Conservation (phyloP, 2,329 filamentous ascomycete species). For the Macrophomina pseudophaseolina region DNA sequence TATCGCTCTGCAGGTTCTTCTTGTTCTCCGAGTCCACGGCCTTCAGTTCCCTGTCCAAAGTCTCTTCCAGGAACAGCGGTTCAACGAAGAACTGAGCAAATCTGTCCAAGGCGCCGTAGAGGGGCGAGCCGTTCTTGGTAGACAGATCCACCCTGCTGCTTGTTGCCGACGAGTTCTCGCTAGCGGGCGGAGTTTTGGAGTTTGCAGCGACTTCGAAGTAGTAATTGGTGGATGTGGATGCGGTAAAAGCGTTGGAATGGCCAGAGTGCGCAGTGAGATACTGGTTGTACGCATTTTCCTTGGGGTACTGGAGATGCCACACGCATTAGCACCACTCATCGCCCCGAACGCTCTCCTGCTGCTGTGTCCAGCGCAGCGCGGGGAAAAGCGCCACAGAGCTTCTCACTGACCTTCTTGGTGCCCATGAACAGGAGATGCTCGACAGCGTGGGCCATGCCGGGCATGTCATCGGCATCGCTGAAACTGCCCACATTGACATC, state of each 20-base stretch:
- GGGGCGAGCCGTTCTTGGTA: conserved; percentile 57
- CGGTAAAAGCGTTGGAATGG: conserved; percentile 93
- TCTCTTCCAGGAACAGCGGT: conserved; percentile 83
- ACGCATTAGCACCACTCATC: conserved; percentile 17
- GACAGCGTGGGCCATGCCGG: conserved; percentile 93
- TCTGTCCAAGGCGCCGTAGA: conserved; percentile 84
- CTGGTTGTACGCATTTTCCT: conserved; percentile 93
- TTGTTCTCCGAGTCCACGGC: conserved; percentile 97
- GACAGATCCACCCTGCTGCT: conserved; percentile 44
- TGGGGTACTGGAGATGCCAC: conserved; percentile 68
- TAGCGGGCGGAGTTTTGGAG: conserved; percentile 60
- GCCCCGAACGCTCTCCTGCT: background rate
- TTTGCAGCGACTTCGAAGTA: conserved; percentile 94
- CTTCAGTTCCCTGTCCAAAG: conserved; percentile 82
- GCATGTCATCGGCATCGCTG: conserved; percentile 88
- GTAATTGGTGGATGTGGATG: conserved; percentile 92
- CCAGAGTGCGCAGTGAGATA: conserved; percentile 91
- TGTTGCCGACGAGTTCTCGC: conserved; percentile 47
- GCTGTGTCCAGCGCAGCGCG: background rate
- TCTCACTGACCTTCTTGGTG: conserved; percentile 75
- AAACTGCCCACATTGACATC: conserved; percentile 97
- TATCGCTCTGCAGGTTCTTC: conserved; percentile 92
- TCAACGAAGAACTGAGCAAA: conserved; percentile 95
- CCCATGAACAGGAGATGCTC: conserved; percentile 99
- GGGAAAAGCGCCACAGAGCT: background rate